Percentiles rank a stretch among this genome's conserved stretches.
phyloP scores from a whole-genome alignment of 257 asterid genomes.

The Paulownia fortunei region DNA sequence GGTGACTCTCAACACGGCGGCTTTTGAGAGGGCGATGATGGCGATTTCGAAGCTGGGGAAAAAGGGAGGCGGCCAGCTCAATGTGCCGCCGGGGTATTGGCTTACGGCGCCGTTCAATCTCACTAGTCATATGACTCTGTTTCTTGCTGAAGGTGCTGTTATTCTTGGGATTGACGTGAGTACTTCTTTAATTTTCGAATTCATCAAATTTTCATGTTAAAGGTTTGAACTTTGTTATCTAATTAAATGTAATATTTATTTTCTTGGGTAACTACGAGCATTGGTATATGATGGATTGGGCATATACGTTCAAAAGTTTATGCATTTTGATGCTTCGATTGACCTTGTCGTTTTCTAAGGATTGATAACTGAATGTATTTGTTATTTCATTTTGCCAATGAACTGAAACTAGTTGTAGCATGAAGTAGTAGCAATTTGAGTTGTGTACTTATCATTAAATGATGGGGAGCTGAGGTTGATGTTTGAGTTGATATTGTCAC shows the following conservation, averaged over 20 bases:
- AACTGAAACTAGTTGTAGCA: neutral
- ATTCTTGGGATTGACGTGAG: constrained; percentile 80
- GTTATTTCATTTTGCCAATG: neutral
- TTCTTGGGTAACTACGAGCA: neutral
- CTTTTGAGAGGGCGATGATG: constrained; percentile 68
- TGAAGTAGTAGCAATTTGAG: neutral
- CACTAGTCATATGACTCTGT: constrained; percentile 83
- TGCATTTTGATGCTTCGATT: constrained; percentile 1
- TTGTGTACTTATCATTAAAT: neutral
- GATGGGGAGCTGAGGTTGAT: constrained; percentile 3
- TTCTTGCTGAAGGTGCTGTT: constrained; percentile 75
- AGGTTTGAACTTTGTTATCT: neutral
- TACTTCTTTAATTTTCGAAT: neutral
- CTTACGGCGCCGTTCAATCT: constrained; percentile 88
- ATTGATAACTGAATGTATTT: neutral
- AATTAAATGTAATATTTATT: neutral
- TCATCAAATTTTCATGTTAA: neutral
- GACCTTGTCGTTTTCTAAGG: neutral
- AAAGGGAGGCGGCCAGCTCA: constrained; percentile 79
- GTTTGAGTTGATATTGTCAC: neutral
- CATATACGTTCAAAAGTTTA: neutral
- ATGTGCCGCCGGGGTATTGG: constrained; percentile 84
- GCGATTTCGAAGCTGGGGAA: constrained; percentile 64
- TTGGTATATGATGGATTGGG: neutral
- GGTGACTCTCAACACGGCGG: constrained; percentile 60